Percentiles rank a stretch among this genome's conserved stretches.
These are phyloP conservation scores for Thermothielavioides terrestris DNA, from an alignment of 495 filamentous ascomycete genomes.

Conservation along the genomic window DNA sequence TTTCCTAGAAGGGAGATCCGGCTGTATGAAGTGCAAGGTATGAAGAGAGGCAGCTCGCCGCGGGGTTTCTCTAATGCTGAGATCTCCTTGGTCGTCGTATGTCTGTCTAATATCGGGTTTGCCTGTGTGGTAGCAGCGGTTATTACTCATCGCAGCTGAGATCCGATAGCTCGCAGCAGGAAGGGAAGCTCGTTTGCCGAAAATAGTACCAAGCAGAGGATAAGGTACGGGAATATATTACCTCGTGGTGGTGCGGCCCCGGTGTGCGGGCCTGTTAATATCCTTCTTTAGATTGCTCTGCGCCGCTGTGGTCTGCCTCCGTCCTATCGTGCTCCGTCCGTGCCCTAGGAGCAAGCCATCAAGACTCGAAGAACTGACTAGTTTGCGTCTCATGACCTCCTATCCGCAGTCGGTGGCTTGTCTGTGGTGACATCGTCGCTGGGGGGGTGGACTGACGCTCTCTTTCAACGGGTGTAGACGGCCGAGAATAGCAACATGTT, in stretches of 20 bases:
- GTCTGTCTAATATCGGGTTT: no score
- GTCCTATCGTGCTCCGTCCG: no score
- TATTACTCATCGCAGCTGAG: background rate
- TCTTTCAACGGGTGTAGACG: background rate
- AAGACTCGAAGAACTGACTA: background rate
- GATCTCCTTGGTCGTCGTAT: no score
- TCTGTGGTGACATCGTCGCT: background rate
- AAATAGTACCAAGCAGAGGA: background rate
- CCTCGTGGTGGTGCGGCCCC: background rate
- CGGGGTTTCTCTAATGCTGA: no score
- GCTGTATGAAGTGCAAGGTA: no score
- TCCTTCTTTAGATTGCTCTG: background rate
- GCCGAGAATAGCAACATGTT: background rate
- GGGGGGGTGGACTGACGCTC: background rate
- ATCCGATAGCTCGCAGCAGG: background rate
- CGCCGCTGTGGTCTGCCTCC: background rate
- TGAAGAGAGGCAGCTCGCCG: no score
- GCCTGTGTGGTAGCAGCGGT: background rate
- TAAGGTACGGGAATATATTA: background rate
- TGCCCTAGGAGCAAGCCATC: background rate
- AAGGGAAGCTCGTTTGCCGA: background rate
- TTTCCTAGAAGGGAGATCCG: no score
- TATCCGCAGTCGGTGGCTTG: background rate
- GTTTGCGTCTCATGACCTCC: background rate
- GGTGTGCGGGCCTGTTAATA: background rate